Conservation (phyloP, 768 basidiomycete species). For the Russula ochroleuca region DNA sequence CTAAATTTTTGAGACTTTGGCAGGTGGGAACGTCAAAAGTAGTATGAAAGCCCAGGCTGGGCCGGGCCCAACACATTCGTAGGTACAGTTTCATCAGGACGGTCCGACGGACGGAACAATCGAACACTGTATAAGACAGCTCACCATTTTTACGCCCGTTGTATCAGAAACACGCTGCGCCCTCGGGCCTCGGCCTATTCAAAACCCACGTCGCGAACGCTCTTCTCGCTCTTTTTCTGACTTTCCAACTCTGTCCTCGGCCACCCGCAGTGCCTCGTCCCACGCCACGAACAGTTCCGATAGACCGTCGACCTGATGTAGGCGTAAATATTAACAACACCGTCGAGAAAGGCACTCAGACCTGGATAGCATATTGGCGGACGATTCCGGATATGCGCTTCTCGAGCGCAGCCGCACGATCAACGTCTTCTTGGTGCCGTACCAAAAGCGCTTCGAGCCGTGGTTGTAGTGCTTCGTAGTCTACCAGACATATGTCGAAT, state of each 20-base stretch:
- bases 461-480: conserved; percentile 62
- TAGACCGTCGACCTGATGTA: conserved; percentile 62
- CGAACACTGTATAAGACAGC: no score
- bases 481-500: conserved; percentile 32
- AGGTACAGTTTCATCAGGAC: no score
- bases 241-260: conserved; percentile 53
- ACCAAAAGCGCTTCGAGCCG: conserved; percentile 57
- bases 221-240: conserved; percentile 62
- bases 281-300: conserved; percentile 83
- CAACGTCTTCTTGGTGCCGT: conserved; percentile 56
- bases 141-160: neutral
- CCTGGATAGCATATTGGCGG: conserved; percentile 67
- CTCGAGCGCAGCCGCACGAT: conserved; percentile 58
- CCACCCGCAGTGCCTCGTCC: conserved; percentile 71
- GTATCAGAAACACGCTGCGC: neutral
- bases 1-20: no score
- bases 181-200: conserved; percentile 32
- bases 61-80: no score
- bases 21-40: no score
- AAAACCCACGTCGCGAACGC: conserved; percentile 56
- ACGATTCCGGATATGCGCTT: conserved; percentile 59
- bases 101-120: no score
- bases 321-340: neutral
- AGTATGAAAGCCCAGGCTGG: no score
- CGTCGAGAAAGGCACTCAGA: conserved; percentile 33